Conservation (phyloP, 2,329 filamentous ascomycete genomes). For the Stachybotrys chartarum region DNA sequence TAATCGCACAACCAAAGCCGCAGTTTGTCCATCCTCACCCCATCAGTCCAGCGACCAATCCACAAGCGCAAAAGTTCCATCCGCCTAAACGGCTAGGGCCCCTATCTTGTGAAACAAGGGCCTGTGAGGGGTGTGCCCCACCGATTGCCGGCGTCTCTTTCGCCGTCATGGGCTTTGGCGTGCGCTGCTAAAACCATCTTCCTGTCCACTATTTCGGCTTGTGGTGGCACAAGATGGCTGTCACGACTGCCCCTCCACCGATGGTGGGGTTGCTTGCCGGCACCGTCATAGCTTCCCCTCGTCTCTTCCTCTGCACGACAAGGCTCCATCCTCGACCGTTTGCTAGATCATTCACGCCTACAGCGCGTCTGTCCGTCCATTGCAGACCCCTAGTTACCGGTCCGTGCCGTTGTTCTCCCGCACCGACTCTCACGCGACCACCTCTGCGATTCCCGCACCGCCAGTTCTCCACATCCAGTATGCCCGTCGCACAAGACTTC, state of each 20-base stretch:
- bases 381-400: not conserved
- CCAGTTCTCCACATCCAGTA: not conserved
- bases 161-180: too few species aligned
- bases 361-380: not conserved
- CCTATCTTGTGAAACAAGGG: too few species aligned
- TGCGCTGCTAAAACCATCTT: too few species aligned
- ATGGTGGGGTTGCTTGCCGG: not conserved
- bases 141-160: too few species aligned
- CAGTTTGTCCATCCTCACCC: too few species aligned
- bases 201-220: not conserved
- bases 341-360: not conserved
- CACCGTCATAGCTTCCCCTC: not conserved
- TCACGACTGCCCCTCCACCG: not conserved
- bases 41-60: too few species aligned
- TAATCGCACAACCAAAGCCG: too few species aligned
- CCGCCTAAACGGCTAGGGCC: too few species aligned
- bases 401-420: not conserved
- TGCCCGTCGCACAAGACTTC: conserved; percentile 31
- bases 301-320: not conserved
- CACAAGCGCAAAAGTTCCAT: too few species aligned
- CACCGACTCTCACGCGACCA: not conserved
- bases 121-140: too few species aligned
- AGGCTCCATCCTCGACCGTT: not conserved
- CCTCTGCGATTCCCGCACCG: conserved; percentile 7
- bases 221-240: not conserved